Percentiles rank a stretch among this genome's conserved stretches.
Conservation (phyloP, 805 yeast species). For the Candida manassasensis region DNA sequence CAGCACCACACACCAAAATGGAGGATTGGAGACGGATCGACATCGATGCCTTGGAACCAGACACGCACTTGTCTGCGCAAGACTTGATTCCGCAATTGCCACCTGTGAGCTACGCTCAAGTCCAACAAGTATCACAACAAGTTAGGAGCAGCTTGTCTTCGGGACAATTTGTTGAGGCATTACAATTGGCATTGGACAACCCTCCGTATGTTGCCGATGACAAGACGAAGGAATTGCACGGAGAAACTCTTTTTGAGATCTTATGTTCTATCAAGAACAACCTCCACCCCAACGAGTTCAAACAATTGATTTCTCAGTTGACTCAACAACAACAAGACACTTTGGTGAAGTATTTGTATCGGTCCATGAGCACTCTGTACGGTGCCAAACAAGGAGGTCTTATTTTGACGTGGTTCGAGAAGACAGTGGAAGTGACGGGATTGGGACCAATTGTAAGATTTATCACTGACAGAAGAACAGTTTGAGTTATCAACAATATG, state of each 20-base stretch:
- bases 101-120: conserved; percentile 41
- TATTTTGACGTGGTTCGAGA: conserved; percentile 87
- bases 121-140: conserved; percentile 50
- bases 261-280: conserved; percentile 49
- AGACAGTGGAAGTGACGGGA: conserved; percentile 78
- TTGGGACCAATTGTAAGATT: conserved; percentile 85
- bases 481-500: conserved; percentile 30
- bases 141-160: conserved; percentile 60
- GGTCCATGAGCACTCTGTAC: conserved; percentile 71
- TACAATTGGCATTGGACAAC: conserved; percentile 55
- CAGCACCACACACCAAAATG: conserved; percentile 29
- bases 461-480: conserved; percentile 79
- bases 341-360: conserved; percentile 78
- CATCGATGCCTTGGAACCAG: conserved; percentile 87
- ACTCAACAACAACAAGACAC: conserved; percentile 65
- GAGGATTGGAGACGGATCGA: conserved; percentile 93
- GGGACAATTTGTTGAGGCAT: conserved; percentile 69
- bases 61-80: conserved; percentile 57
- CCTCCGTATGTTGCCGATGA: conserved; percentile 84
- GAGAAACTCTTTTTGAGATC: conserved; percentile 58
- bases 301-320: conserved; percentile 55
- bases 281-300: conserved; percentile 63
- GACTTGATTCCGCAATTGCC: conserved; percentile 58
- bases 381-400: conserved; percentile 86
- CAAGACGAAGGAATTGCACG: conserved; percentile 42